Base-by-base conservation (phyloP, 2,329 filamentous ascomycete genomes). In the Diaporthe helianthi region DNA sequence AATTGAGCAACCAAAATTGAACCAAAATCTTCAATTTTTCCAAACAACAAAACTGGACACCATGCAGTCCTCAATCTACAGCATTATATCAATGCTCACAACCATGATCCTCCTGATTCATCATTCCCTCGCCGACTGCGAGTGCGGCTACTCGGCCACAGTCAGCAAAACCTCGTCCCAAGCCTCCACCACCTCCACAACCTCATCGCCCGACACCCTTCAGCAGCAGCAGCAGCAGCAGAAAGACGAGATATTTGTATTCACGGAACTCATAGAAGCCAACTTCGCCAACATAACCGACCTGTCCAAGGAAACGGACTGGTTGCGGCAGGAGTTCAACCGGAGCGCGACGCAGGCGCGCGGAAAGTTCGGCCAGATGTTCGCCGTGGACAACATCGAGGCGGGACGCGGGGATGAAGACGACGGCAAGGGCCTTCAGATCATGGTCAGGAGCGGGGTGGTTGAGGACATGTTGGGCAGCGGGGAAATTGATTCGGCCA, bases 181-280 rank as follows among this genome's bases (percentile, higher is more conserved):
- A 79, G n/a, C n/a, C 54, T 69, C 74, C 36, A 15, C 36, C 36
- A 38, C 3, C 36, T 3, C 13, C 13, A 17, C 36, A 12, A 1
- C 13, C 36, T 12, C 33, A 9, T 12, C 33, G 29, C 12, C 41
- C 15, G 22, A 38, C 1, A 47, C 9, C 13, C n/a, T n/a, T n/a
- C 36, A 38, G 36, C 4, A 19, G 7, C 26, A 41, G 8, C 75
- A 78, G 55, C 79, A 83, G 10, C 53, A 41, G 54, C 79, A 83
- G 13, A 47, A 53, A 7, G 10, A 58, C 2, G 26, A 36, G 29
- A n/a, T 44, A 1, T 63, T 63, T 49, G 76, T 91, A 65, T 94
- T 92, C 77, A 93, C 90, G 2, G 89, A 94, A 70, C 76, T 89
- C 13, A 79, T 93, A 64, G 92, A 94, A 76, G 90, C 90, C 24